phyloP scores from a whole-genome alignment of 2,329 filamentous ascomycete species.

The Harringtonia aguacate region DNA sequence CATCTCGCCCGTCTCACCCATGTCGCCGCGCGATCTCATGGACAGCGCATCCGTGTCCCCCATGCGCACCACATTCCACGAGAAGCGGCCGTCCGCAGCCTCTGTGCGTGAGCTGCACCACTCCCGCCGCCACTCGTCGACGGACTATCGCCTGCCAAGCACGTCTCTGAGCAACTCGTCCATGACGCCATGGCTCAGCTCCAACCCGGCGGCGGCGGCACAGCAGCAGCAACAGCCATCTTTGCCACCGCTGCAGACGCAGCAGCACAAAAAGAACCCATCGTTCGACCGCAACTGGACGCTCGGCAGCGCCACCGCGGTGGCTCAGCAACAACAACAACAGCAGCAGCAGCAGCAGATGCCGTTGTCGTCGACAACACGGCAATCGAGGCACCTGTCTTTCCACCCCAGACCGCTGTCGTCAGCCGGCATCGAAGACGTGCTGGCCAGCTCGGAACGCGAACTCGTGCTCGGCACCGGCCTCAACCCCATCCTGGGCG shows the following conservation, averaged over 20 bases:
- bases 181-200: conserved; percentile 30
- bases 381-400: not conserved
- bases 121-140: conserved; percentile 78
- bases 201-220: conserved; percentile 25
- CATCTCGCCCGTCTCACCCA: conserved; percentile 26
- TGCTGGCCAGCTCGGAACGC: conserved; percentile 25
- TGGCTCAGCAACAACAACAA: conserved; percentile 12
- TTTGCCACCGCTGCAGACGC: not conserved
- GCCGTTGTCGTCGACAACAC: too few species aligned
- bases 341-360: not conserved
- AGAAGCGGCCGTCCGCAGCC: conserved; percentile 63
- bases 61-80: conserved; percentile 30
- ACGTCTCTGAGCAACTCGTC: conserved; percentile 18
- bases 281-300: conserved; percentile 65
- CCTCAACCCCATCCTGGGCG: conserved; percentile 21
- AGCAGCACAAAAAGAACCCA: conserved; percentile 47
- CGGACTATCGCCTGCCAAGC: conserved; percentile 50
- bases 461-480: conserved; percentile 19
- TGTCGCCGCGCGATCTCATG: conserved; percentile 18
- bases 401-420: conserved; percentile 34
- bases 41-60: conserved; percentile 22
- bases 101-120: conserved; percentile 76
- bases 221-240: too few species aligned
- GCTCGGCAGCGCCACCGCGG: conserved; percentile 39
- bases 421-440: conserved; percentile 38